Conservation (phyloP, 1,284 basidiomycete species). For the Fomitopsis betulina region DNA sequence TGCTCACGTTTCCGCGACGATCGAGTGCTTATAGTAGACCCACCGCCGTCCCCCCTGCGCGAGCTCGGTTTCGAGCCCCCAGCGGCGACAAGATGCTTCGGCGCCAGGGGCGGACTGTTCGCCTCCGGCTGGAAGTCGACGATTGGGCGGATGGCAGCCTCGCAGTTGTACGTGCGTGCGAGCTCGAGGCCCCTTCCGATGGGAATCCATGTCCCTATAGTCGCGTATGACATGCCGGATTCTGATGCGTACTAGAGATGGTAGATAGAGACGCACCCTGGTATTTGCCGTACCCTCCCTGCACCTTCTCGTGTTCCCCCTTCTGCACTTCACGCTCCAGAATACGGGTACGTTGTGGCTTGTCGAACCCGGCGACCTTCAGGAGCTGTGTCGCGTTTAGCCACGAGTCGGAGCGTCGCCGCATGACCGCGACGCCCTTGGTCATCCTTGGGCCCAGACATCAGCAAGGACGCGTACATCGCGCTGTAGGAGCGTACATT, state of each 20-base stretch:
- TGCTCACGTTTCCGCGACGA: slow-evolving; percentile 40
- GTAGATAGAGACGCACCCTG: slow-evolving; percentile 65
- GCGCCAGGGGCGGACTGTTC: slow-evolving; percentile 93
- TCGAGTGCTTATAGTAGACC: slow-evolving; percentile 49
- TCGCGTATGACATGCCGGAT: slow-evolving; percentile 26
- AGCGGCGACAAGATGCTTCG: slow-evolving; percentile 87
- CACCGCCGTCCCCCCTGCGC: slow-evolving; percentile 33
- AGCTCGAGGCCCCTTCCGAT: slow-evolving; percentile 86
- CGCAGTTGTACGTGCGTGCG: slow-evolving; percentile 93
- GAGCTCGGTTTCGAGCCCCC: slow-evolving; percentile 51
- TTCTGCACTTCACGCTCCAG: slow-evolving; percentile 98
- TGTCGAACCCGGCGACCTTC: slow-evolving; percentile 99
- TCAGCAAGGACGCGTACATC: slow-evolving; percentile 26
- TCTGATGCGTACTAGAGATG: neutral
- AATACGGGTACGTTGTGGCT: slow-evolving; percentile 96
- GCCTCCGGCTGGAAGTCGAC: slow-evolving; percentile 92
- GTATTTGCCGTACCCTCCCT: slow-evolving; percentile 99
- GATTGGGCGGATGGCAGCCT: slow-evolving; percentile 84
- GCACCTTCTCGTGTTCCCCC: slow-evolving; percentile 98
- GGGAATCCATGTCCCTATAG: slow-evolving; percentile 92
- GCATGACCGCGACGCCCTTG: slow-evolving; percentile 96
- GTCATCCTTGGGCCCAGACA: slow-evolving; percentile 71
- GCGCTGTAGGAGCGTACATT: slow-evolving; percentile 54
- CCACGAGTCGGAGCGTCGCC: slow-evolving; percentile 93
- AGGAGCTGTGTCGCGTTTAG: slow-evolving; percentile 99